Evolutionary conservation across 164 flowering plant species (phyloP), one percentile per base, ranked within the genome.

Genomic region (Euptelea pleiosperma): DNA sequence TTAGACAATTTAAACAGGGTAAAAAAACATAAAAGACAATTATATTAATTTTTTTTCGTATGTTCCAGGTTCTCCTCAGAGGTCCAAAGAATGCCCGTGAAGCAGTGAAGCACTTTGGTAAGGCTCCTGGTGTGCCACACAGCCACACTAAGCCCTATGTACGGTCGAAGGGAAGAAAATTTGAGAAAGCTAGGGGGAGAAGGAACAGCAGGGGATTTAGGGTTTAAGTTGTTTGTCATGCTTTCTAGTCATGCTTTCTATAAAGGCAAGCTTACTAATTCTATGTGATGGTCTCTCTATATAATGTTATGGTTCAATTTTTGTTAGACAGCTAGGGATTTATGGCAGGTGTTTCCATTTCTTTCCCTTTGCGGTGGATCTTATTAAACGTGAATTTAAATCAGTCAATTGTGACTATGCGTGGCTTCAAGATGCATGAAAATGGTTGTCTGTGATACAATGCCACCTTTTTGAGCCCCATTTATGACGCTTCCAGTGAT

Each of bases 81-180:
- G 82, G 79, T 22, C 77, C 82, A 1, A 77, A 70, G 75, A 72
- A 77, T 47, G 31, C 71, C 3, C 70, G 79, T 50, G 82, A 77
- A 46, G 77, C 81, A 11, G 79, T 72, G 39, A 77, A 65, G 54
- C 82, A 77, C 59, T 77, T 77, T 50, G 78, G 82, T 1, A 62
- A 52, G 30, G 82, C 82, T 61, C 82, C 82, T 26, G 79, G 79
- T 75, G 79, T 74, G 14, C 82, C 82, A 10, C 75, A 75, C 69
- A 75, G 79, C 53, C 78, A 75, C 63, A 72, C 73, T 55, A 77
- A 77, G 46, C 82, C 82, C 7, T 77, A 77, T 42, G 79, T 74
- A 5, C 63, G 78, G 2, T 61, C 82, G 0, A 72, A 72, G 69
- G 78, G 82, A 11, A 72, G 82, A 60, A 77, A 77, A 44, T 77